Evolutionary conservation across 2,329 filamentous ascomycete species (phyloP).

Genomic region (Penicillium sp.): DNA sequence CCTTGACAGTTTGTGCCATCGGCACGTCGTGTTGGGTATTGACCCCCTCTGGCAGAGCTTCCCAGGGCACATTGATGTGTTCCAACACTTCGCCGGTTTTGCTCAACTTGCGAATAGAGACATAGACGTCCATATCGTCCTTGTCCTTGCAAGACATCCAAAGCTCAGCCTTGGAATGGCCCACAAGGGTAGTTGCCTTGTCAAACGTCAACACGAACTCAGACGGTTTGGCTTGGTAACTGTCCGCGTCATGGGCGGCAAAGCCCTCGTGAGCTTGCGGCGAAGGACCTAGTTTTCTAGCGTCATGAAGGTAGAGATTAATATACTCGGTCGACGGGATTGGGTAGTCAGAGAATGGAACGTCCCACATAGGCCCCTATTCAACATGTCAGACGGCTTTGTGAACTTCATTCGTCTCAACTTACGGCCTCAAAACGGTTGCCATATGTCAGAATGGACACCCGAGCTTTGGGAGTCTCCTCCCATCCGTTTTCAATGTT

Average conservation of each 20-base stretch:
- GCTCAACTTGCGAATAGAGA: constrained; percentile 4
- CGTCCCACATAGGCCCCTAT: neutral
- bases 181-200: neutral
- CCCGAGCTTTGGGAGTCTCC: neutral
- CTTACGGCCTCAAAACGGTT: neutral
- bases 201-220: constrained; percentile 5
- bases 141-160: constrained; percentile 2
- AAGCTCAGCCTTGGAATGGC: constrained; percentile 7
- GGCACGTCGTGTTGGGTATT: neutral
- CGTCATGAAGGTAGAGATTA: neutral
- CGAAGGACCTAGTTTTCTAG: neutral
- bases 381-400: neutral
- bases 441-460: constrained; percentile 1
- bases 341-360: neutral
- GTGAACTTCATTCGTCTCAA: neutral
- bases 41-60: neutral
- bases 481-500: constrained; percentile 6
- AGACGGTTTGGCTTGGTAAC: neutral
- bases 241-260: neutral
- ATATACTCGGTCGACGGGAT: neutral
- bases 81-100: constrained; percentile 1
- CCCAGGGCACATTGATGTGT: constrained; percentile 5
- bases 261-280: neutral
- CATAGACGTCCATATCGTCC: constrained; percentile 12
- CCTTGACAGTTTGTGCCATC: neutral